Evolutionary conservation across 2,329 filamentous ascomycete species (phyloP), one percentile per base, ranked within the genome.

Genomic region (Aureobasidium sp.): DNA sequence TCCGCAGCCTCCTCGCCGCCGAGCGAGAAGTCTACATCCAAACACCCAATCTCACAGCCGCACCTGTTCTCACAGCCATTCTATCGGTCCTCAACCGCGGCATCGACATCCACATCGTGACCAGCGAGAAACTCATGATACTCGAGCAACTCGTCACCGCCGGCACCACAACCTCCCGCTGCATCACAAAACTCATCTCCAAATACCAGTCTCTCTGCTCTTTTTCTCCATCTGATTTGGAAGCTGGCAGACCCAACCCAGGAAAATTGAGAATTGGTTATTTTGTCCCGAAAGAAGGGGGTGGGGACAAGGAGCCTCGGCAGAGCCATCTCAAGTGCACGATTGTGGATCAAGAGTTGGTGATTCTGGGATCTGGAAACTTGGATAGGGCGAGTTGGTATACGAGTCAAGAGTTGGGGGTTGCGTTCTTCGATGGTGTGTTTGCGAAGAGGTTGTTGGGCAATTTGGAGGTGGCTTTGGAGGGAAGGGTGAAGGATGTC

Each of bases 321-420:
- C 86, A 90, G 59, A 87, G 85, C 5, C 90, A 95, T 74, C 77
- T 93, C 62, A 95, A 95, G 73, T 80, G 91, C 70, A 87, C 84
- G 0, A 80, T 91, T 60, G 82, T 93, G 2, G 90, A 95, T 71
- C 79, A 79, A 1, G 78, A 85, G 64, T 84, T 85, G 22, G 78
- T 87, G 1, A 79, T 94, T 0, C 75, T 94, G 2, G 90, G 90
- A 0, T 92, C 88, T 20, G 90, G 89, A 1, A 95, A 95, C 71
- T 84, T 92, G 80, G 90, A 95, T 74, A 82, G 90, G 1, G 89
- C 90, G 8, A 92, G 88, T 70, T 94, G 89, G 88, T 92, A 84
- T 74, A 94, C 90, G 5, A 92, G 88, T 72, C 90, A 94, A 74
- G 90, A 95, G 74, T 76, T 94, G 25, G 90, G 90, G 1, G 77